A percentile compares a stretch with the other conserved stretches of the same genome.
phyloP scores from a whole-genome alignment of 2,329 filamentous ascomycete genomes.

The Fusarium succisae region DNA sequence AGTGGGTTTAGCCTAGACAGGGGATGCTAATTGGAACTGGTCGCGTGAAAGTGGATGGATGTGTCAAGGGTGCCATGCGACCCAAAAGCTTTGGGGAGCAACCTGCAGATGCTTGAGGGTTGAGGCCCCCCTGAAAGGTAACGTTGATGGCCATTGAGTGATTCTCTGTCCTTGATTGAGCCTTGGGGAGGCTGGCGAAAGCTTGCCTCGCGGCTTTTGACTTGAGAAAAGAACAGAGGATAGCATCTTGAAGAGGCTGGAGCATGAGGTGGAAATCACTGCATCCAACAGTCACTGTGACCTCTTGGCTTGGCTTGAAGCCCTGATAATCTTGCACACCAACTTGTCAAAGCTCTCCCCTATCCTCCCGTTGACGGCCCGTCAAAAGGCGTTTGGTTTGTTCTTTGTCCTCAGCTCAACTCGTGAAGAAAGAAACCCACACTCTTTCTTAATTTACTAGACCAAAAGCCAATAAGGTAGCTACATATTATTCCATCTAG shows the following conservation, averaged over 20 bases:
- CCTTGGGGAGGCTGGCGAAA: slow-evolving; percentile 7
- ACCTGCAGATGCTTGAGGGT: slow-evolving; percentile 8
- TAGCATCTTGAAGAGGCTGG: neutral
- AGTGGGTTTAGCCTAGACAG: slow-evolving; percentile 16
- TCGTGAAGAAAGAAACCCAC: slow-evolving; percentile 3
- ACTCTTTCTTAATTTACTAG: slow-evolving; percentile 7
- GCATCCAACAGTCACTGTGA: neutral
- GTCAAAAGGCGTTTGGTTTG: slow-evolving; percentile 13
- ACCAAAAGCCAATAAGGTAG: neutral
- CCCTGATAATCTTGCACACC: slow-evolving; percentile 1
- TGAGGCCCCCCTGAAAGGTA: slow-evolving; percentile 26
- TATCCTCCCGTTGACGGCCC: slow-evolving; percentile 23
- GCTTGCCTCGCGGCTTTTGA: neutral
- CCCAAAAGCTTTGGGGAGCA: slow-evolving; percentile 19
- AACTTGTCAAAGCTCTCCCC: slow-evolving; percentile 19
- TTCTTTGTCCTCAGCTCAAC: slow-evolving; percentile 9
- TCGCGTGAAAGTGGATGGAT: neutral
- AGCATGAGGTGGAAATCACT: neutral
- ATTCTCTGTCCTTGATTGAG: neutral
- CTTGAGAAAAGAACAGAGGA: slow-evolving; percentile 1
- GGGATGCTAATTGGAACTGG: slow-evolving; percentile 28
- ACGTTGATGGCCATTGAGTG: slow-evolving; percentile 3
- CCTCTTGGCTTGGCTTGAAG: neutral
- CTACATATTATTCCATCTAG: slow-evolving; percentile 2
- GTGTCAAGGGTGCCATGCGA: slow-evolving; percentile 35